Conservation (phyloP, 805 yeast genomes). For the Starmerella floris region DNA sequence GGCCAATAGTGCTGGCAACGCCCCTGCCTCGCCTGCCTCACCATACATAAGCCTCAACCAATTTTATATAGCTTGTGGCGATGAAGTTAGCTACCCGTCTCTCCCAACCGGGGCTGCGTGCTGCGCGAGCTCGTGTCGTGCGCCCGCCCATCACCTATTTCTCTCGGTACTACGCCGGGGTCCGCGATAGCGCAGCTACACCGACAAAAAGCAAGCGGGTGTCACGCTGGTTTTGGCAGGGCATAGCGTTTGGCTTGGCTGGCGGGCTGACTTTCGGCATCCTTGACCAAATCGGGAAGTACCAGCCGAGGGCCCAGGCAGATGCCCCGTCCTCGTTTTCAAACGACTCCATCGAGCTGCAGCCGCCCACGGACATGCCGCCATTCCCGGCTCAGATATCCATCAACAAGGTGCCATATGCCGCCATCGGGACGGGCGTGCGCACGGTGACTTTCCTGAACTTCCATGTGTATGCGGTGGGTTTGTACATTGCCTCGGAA, state of each 20-base stretch:
- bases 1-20: too few species aligned
- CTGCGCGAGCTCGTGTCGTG: too few species aligned
- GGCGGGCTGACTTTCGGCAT: conserved; percentile 2
- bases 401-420: conserved; percentile 29
- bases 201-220: too few species aligned
- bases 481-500: conserved; percentile 56
- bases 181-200: too few species aligned
- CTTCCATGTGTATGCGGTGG: conserved; percentile 78
- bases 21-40: too few species aligned
- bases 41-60: too few species aligned
- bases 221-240: background rate
- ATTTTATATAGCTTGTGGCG: too few species aligned
- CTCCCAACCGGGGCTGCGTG: too few species aligned
- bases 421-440: conserved; percentile 65
- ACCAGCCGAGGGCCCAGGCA: background rate
- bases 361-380: conserved; percentile 27
- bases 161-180: too few species aligned
- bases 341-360: conserved; percentile 12
- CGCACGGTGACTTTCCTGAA: conserved; percentile 70
- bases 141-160: too few species aligned
- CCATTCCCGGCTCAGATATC: conserved; percentile 26
- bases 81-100: too few species aligned
- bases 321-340: background rate
- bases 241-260: background rate
- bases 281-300: background rate